Conservation (phyloP, 371 early-diverging fungal species). For the Mortierella sp. region DNA sequence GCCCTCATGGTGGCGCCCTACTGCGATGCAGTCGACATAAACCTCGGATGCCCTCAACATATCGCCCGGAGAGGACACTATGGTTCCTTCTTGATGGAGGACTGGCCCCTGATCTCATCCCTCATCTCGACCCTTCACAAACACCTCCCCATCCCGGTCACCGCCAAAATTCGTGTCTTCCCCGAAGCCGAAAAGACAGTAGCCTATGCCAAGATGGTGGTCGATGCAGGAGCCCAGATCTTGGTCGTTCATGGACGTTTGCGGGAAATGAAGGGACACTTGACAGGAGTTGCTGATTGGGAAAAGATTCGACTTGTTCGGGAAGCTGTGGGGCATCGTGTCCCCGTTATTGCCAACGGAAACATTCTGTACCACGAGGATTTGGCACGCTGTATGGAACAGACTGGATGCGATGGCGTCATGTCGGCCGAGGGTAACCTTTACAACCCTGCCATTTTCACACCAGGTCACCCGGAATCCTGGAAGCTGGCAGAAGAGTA, state of each 20-base stretch:
- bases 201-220: constrained; percentile 97
- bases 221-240: constrained; percentile 94
- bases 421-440: constrained; percentile 97
- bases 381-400: constrained; percentile 88
- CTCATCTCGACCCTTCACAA: constrained; percentile 81
- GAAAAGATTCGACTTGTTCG: constrained; percentile 95
- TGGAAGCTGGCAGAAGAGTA: constrained; percentile 92
- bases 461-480: constrained; percentile 72
- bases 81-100: constrained; percentile 97
- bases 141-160: constrained; percentile 95
- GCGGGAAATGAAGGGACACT: constrained; percentile 97
- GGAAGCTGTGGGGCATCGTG: constrained; percentile 71
- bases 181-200: constrained; percentile 94
- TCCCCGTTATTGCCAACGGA: constrained; percentile 99
- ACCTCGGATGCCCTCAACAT: constrained; percentile 98
- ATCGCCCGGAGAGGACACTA: constrained; percentile 97
- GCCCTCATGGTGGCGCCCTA: constrained; percentile 88
- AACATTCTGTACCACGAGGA: constrained; percentile 96
- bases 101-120: constrained; percentile 89
- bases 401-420: constrained; percentile 96
- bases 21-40: constrained; percentile 98
- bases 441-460: constrained; percentile 93
- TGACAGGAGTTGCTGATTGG: constrained; percentile 99
- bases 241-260: constrained; percentile 98
- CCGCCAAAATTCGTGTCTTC: constrained; percentile 98